Evolutionary conservation across 108 stramenopile genomes (phyloP), one percentile per base, ranked within the genome.

Genomic region (Thalassiosira profunda): DNA sequence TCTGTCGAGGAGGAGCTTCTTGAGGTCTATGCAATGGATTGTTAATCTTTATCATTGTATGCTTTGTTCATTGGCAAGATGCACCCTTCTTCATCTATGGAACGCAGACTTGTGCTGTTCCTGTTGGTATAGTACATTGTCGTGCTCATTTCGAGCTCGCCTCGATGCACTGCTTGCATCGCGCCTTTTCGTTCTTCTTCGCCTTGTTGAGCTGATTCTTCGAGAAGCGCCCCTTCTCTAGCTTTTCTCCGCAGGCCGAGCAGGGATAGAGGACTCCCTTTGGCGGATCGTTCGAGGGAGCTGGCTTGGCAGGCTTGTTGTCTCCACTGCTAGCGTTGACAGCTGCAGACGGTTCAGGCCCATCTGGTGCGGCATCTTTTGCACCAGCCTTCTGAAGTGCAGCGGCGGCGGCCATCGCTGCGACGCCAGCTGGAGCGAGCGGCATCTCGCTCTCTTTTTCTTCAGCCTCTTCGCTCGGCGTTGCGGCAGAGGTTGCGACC

Each of bases 391-490:
- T 64, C 38, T 67, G 43, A 18, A 15, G 33, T 24, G 66, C 66
- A 6, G 54, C 54, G 2, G 66, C 66, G 25, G 74, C 74, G 15
- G 74, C 74, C 58, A 74, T 58, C 4, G 56, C 64, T 5, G 65
- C 74, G 30, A 67, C 41, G 2, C 74, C 45, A 45, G 24, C 33
- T 21, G 44, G 38, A 14, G 2, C 54, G 6, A 10, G 41, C 12
- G 8, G 41, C 28, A 6, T 21, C n/a, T 58, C 58, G 1, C 20
- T 21, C 1, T n/a, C 41, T 45, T 41, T 36, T 18, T 25, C 12
- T 4, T 40, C 20, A 38, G 38, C 54, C 48, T 25, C 26, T 35
- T 10, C 35, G 4, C 56, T 64, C 38, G 12, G 3, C 5, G 29
- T 37, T 43, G 63, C 62, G 9, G 61, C 30, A 35, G 58, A 44